These are phyloP conservation scores for Exidia glandulosa DNA, from an alignment of 768 basidiomycete species.

Conservation along the genomic window DNA sequence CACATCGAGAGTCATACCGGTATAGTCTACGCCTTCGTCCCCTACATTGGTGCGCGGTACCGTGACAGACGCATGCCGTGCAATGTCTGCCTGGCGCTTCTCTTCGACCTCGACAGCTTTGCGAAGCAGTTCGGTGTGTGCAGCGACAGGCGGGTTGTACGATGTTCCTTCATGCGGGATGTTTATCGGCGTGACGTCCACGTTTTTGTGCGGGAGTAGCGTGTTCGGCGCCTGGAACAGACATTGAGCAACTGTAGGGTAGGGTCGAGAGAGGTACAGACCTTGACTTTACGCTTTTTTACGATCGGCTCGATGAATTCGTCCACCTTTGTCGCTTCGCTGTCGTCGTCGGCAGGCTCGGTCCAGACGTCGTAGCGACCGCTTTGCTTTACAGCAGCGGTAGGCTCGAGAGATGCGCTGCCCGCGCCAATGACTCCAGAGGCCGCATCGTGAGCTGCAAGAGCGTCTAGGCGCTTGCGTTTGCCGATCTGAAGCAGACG, in stretches of 20 bases:
- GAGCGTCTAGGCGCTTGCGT: slow-evolving; percentile 53
- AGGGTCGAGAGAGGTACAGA: slow-evolving; percentile 16
- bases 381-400: slow-evolving; percentile 10
- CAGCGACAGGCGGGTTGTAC: slow-evolving; percentile 73
- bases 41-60: slow-evolving; percentile 32
- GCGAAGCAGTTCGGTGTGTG: slow-evolving; percentile 60
- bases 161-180: slow-evolving; percentile 76
- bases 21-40: slow-evolving; percentile 18
- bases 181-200: slow-evolving; percentile 52
- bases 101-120: slow-evolving; percentile 59
- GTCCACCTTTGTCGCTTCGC: slow-evolving; percentile 46
- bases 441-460: slow-evolving; percentile 22
- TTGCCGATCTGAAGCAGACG: slow-evolving; percentile 68
- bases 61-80: slow-evolving; percentile 42
- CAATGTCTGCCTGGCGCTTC: slow-evolving; percentile 39
- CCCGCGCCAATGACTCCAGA: slow-evolving; percentile 23
- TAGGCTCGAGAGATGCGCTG: slow-evolving; percentile 12
- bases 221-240: slow-evolving; percentile 37
- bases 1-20: slow-evolving; percentile 58
- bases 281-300: slow-evolving; percentile 41
- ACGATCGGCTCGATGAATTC: slow-evolving; percentile 15
- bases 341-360: slow-evolving; percentile 48
- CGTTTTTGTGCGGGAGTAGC: slow-evolving; percentile 36
- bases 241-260: neutral
- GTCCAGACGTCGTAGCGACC: slow-evolving; percentile 36